Conservation (phyloP, 2,329 filamentous ascomycete species). For the Fusarium dlaminii region DNA sequence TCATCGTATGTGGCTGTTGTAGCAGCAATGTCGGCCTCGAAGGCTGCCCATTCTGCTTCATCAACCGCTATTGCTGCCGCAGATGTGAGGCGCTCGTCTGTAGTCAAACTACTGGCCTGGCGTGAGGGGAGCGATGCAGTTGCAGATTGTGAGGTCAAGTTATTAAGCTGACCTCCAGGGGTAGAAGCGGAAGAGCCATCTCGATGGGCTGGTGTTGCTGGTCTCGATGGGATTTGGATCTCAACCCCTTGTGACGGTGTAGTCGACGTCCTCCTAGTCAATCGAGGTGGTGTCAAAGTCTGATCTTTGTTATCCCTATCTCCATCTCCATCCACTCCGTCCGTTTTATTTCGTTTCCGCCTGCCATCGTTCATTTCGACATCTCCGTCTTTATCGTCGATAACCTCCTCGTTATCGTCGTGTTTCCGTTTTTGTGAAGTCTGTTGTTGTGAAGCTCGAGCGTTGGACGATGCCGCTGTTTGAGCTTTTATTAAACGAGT, state of each 20-base stretch:
- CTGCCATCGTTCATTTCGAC: conserved; percentile 50
- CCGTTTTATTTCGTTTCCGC: conserved; percentile 58
- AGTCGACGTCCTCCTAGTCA: conserved; percentile 59
- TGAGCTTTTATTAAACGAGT: conserved; percentile 37
- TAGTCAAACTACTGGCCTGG: conserved; percentile 36
- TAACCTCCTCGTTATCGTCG: conserved; percentile 47
- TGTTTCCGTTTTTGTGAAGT: conserved; percentile 48
- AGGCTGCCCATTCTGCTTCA: conserved; percentile 87
- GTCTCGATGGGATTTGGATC: conserved; percentile 70
- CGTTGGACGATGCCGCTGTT: conserved; percentile 25
- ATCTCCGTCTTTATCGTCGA: conserved; percentile 43
- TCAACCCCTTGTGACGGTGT: conserved; percentile 66
- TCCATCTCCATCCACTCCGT: conserved; percentile 39
- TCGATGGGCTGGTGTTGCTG: conserved; percentile 64
- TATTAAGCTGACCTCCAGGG: conserved; percentile 39
- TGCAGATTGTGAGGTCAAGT: conserved; percentile 19
- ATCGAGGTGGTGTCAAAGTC: conserved; percentile 52
- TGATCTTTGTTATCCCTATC: conserved; percentile 37
- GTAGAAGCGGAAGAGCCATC: conserved; percentile 56
- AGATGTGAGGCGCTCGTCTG: conserved; percentile 27
- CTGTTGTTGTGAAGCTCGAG: conserved; percentile 22
- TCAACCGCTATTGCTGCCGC: conserved; percentile 54
- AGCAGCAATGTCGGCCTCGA: conserved; percentile 81
- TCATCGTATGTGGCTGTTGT: conserved; percentile 49
- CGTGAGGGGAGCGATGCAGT: conserved; percentile 46